Evolutionary conservation across 2,329 filamentous ascomycete species (phyloP).

Genomic region (Sporothrix variecibatus): DNA sequence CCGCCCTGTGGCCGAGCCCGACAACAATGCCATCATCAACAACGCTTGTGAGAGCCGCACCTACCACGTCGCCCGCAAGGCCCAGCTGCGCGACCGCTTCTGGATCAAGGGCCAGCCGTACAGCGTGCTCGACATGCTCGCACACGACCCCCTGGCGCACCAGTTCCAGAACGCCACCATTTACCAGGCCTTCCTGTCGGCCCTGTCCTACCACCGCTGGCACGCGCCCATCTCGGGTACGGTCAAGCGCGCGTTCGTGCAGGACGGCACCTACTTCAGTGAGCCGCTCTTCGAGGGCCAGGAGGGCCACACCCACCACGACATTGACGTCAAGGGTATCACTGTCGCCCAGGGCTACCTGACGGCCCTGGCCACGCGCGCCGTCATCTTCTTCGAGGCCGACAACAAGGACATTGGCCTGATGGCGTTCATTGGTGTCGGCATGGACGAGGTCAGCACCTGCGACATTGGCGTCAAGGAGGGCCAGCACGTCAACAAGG

Average conservation of each 20-base stretch:
- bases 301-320: neutral
- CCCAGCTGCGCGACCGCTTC: constrained; percentile 61
- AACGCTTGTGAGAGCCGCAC: constrained; percentile 67
- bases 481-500: constrained; percentile 67
- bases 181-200: constrained; percentile 70
- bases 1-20: constrained; percentile 59
- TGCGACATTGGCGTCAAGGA: constrained; percentile 70
- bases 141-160: constrained; percentile 52
- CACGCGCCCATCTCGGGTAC: constrained; percentile 67
- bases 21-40: constrained; percentile 56
- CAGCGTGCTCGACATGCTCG: constrained; percentile 65
- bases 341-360: constrained; percentile 65
- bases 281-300: constrained; percentile 50
- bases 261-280: constrained; percentile 68
- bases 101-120: constrained; percentile 72
- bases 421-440: constrained; percentile 69
- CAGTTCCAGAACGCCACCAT: constrained; percentile 65
- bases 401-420: constrained; percentile 68
- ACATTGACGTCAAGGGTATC: constrained; percentile 48
- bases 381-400: constrained; percentile 69
- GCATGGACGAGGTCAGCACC: constrained; percentile 75
- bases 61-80: constrained; percentile 53
- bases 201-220: constrained; percentile 72
- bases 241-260: constrained; percentile 57
- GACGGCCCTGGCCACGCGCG: constrained; percentile 66